These are phyloP conservation scores for Xylaria digitata DNA, from an alignment of 2,329 filamentous ascomycete genomes.

Conservation along the genomic window DNA sequence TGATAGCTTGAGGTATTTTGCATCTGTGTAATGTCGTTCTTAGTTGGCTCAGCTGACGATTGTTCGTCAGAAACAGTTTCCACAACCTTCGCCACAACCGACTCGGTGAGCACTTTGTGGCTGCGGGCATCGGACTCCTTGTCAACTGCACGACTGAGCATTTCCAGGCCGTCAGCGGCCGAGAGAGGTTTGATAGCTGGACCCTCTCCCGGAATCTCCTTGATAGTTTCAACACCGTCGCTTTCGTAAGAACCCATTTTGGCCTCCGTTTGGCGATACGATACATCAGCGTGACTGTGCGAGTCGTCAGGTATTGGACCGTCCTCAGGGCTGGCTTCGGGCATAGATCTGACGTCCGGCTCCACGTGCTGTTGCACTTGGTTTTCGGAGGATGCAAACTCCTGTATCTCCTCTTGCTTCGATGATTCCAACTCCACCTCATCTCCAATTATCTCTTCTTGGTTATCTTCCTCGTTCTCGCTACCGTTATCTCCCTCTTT, in stretches of 20 bases:
- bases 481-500: constrained; percentile 38
- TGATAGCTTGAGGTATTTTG: constrained; percentile 13
- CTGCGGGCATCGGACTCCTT: constrained; percentile 36
- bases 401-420: constrained; percentile 10
- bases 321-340: background rate
- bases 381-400: background rate
- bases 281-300: background rate
- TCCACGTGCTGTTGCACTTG: constrained; percentile 35
- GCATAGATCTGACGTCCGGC: constrained; percentile 9
- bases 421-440: constrained; percentile 38
- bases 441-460: constrained; percentile 36
- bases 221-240: background rate
- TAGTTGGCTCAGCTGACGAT: background rate
- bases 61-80: constrained; percentile 22
- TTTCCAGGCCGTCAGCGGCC: constrained; percentile 48
- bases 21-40: constrained; percentile 12
- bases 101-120: constrained; percentile 9
- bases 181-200: constrained; percentile 32
- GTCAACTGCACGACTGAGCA: constrained; percentile 44
- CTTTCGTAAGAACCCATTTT: constrained; percentile 2
- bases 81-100: constrained; percentile 22
- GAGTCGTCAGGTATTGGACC: background rate
- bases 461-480: constrained; percentile 26
- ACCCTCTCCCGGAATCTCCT: background rate
- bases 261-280: constrained; percentile 3